Base-by-base conservation (phyloP, 495 filamentous ascomycete genomes). In the Talaromyces stipitatus region DNA sequence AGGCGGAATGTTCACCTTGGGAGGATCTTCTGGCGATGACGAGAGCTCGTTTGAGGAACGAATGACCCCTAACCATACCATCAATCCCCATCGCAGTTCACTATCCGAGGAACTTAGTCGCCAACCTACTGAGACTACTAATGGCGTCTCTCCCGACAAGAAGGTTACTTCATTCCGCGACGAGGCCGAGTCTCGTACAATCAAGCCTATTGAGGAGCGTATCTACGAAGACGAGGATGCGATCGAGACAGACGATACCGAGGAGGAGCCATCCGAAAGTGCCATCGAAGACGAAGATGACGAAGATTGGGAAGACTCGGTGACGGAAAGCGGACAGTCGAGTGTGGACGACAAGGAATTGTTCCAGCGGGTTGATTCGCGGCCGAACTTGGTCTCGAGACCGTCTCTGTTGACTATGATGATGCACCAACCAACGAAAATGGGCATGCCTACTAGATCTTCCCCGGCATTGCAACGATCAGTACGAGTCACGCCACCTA, bases 281-380 rank as follows among this genome's bases (percentile, higher is more conserved):
- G 88, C 88, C 23, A 91, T 91, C 47, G 90, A 95, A 55, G 91
- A 96, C 52, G 88, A 91, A 41, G 89, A 91, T 47, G 88, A 87
- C 24, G 90, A 79, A 10, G 88, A 94, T 56, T 95, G 91, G 90
- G 91, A 95, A 66, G 92, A 96, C 61, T 94, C 91, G 7, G 82
- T 87, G n/a, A 91, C 91, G 29, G 88, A 95, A 58, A 95, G 85
- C 62, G 90, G 84, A 22, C 85, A 83, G 54, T 88, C 90, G 0
- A 92, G 86, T 64, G 78, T 89, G 23, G 88, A 92, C 55, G 90
- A 94, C 18, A 84, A 82, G 58, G 75, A 83, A 54, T 75, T 89
- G 61, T 97, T 97, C 78, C 83, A 90, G 66, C 85, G 94, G 6
- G 91, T 97, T 27, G 91, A 96, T 66, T 96, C 92, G 18, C 82